A percentile compares a stretch with the other conserved stretches of the same genome.
Evolutionary conservation across 257 asterid genomes (phyloP).

Genomic region (Gardenia jasminoides): DNA sequence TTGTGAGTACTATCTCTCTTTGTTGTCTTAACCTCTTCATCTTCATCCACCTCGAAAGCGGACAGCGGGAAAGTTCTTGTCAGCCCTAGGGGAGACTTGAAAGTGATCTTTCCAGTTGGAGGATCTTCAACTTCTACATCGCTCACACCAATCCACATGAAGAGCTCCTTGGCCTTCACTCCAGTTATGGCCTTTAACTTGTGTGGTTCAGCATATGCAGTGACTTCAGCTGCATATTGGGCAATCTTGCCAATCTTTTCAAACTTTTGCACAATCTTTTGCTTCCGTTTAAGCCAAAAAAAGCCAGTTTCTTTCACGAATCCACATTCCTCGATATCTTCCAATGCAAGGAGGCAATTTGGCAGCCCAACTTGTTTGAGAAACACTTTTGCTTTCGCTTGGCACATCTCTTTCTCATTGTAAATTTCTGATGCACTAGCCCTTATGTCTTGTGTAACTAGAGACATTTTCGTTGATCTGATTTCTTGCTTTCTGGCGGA

Average conservation of each 20-base stretch:
- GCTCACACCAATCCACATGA: slow-evolving; percentile 48
- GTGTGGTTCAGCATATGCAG: slow-evolving; percentile 52
- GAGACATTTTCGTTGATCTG: slow-evolving; percentile 31
- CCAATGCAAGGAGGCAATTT: slow-evolving; percentile 59
- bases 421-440: slow-evolving; percentile 52
- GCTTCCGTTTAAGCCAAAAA: slow-evolving; percentile 64
- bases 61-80: slow-evolving; percentile 48
- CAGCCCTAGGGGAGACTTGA: slow-evolving; percentile 61
- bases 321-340: slow-evolving; percentile 56
- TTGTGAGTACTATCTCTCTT: too few relatives aligned
- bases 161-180: slow-evolving; percentile 66
- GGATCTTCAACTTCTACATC: slow-evolving; percentile 52
- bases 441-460: slow-evolving; percentile 53
- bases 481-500: too few relatives aligned
- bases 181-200: slow-evolving; percentile 56
- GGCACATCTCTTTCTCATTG: slow-evolving; percentile 51
- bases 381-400: slow-evolving; percentile 46
- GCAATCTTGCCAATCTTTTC: slow-evolving; percentile 45
- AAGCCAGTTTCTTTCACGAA: slow-evolving; percentile 45
- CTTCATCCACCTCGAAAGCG: slow-evolving; percentile 43
- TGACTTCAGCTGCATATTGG: slow-evolving; percentile 54
- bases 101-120: slow-evolving; percentile 51
- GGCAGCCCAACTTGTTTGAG: slow-evolving; percentile 55
- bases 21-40: neutral
- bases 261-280: slow-evolving; percentile 50